These are phyloP conservation scores for Davidsoniella neocaledoniae DNA, from an alignment of 2,329 filamentous ascomycete species.

Conservation along the genomic window DNA sequence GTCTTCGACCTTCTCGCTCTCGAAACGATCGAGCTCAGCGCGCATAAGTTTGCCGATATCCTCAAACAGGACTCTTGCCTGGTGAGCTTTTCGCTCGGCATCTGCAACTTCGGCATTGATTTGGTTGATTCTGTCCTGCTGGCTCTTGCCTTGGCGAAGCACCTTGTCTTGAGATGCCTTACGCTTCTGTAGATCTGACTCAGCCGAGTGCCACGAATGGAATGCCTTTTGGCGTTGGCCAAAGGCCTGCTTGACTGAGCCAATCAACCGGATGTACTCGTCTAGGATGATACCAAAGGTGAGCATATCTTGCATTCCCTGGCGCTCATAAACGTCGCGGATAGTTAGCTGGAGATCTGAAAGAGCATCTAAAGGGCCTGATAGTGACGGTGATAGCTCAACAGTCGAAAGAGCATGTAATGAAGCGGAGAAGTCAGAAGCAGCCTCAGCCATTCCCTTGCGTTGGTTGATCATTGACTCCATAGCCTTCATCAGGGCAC, in stretches of 20 bases:
- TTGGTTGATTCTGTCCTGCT: conserved; percentile 89
- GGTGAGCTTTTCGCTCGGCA: conserved; percentile 82
- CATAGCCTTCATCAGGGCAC: conserved; percentile 79
- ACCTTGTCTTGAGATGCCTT: conserved; percentile 84
- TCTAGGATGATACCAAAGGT: conserved; percentile 96
- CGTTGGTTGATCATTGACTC: conserved; percentile 84
- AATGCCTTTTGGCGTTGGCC: conserved; percentile 87
- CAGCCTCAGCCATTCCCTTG: conserved; percentile 84
- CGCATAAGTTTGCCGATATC: conserved; percentile 95
- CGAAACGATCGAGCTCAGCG: conserved; percentile 79
- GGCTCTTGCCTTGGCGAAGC: conserved; percentile 82
- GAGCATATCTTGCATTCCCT: conserved; percentile 90
- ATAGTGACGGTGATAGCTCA: conserved; percentile 76
- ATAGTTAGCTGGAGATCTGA: conserved; percentile 91
- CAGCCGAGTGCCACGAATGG: conserved; percentile 82
- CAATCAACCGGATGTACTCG: conserved; percentile 92
- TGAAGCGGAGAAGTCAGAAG: conserved; percentile 81
- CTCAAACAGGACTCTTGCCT: conserved; percentile 78
- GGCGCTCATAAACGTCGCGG: conserved; percentile 84
- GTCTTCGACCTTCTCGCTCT: conserved; percentile 94
- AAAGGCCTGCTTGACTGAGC: conserved; percentile 88
- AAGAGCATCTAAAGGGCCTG: conserved; percentile 74
- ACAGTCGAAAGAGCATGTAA: conserved; percentile 86
- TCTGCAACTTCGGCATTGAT: conserved; percentile 87
- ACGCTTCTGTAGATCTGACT: conserved; percentile 79